phyloP scores from a whole-genome alignment of 2,329 filamentous ascomycete species.

The Neophaeococcomyces mojaviensis region DNA sequence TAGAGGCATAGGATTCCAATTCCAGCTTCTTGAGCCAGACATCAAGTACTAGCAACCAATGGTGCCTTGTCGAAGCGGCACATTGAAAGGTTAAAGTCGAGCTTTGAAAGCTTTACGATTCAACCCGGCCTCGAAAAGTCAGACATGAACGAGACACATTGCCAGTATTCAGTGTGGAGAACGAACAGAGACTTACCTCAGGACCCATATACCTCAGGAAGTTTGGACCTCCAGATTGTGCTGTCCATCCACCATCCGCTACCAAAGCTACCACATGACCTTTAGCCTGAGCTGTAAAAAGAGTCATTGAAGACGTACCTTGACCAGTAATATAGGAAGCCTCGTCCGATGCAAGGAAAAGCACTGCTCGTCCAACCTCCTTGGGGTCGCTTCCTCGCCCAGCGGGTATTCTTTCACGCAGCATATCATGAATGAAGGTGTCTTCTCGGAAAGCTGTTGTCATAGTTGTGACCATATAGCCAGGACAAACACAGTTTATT shows the following conservation, averaged over 20 bases:
- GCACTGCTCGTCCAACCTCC: constrained; percentile 26
- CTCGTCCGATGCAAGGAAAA: constrained; percentile 25
- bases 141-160: too few relatives aligned
- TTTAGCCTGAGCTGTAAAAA: background rate
- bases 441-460: constrained; percentile 14
- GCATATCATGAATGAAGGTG: background rate
- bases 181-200: too few relatives aligned
- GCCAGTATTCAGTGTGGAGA: too few relatives aligned
- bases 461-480: constrained; percentile 32
- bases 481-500: constrained; percentile 35
- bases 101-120: too few relatives aligned
- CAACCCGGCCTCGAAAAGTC: too few relatives aligned
- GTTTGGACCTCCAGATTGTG: constrained; percentile 11
- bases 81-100: too few relatives aligned
- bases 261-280: constrained; percentile 2
- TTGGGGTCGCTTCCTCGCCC: constrained; percentile 24
- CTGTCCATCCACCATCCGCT: constrained; percentile 11
- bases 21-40: too few relatives aligned
- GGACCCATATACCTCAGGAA: constrained; percentile 11
- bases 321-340: constrained; percentile 26
- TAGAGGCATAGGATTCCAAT: too few relatives aligned
- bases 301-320: constrained; percentile 2
- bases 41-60: too few relatives aligned
- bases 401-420: constrained; percentile 10
- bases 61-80: too few relatives aligned